Evolutionary conservation across 345 rosid species (phyloP).

Genomic region (Populus davidiana): DNA sequence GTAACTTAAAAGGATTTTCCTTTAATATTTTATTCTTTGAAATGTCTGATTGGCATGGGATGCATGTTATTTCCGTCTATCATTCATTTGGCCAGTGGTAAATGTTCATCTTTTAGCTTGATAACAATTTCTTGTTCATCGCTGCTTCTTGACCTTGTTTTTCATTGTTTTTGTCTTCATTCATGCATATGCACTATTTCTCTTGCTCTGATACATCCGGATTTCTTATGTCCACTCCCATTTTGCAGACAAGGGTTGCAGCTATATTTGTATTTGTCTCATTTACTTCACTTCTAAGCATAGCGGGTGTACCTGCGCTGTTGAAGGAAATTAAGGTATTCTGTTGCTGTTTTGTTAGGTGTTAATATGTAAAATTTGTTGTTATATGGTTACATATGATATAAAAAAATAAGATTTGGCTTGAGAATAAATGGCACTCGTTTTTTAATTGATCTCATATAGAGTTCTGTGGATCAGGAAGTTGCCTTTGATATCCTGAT

Average conservation of each 20-base stretch:
- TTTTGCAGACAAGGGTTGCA: constrained; percentile 79
- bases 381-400: not conserved
- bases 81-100: not conserved
- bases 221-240: not conserved
- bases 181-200: not conserved
- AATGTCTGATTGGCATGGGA: not conserved
- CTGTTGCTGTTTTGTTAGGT: not conserved
- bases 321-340: constrained; percentile 79
- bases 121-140: not conserved
- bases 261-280: constrained; percentile 83
- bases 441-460: not conserved
- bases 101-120: not conserved
- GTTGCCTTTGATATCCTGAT: not conserved
- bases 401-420: not conserved
- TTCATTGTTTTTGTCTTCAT: not conserved
- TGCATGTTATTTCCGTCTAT: not conserved
- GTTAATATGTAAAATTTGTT: not conserved
- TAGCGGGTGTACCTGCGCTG: constrained; percentile 75
- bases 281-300: constrained; percentile 80
- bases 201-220: not conserved
- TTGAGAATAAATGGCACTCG: not conserved
- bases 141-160: not conserved
- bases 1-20: not conserved
- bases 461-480: not conserved
- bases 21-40: not conserved